phyloP scores from a whole-genome alignment of 2,329 filamentous ascomycete species.

The Alternaria incomplexa region DNA sequence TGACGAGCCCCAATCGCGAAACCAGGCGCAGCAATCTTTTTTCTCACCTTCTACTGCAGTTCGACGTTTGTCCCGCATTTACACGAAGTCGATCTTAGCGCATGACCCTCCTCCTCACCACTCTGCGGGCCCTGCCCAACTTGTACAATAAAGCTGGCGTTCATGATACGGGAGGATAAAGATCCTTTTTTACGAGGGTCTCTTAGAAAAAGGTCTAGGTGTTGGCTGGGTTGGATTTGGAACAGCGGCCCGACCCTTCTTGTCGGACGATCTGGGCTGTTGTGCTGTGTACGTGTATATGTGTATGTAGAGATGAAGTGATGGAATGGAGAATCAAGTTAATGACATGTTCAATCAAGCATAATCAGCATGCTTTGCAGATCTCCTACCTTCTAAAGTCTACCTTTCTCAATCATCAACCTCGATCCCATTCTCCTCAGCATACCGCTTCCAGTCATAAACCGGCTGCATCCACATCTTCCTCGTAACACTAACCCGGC shows the following conservation, averaged over 20 bases:
- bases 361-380: no score
- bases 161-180: constrained; percentile 4
- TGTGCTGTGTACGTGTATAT: constrained; percentile 4
- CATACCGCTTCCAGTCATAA: no score
- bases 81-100: constrained; percentile 17
- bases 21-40: not conserved
- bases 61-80: constrained; percentile 18
- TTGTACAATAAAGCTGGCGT: constrained; percentile 27
- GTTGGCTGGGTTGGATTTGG: constrained; percentile 4
- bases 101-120: constrained; percentile 16
- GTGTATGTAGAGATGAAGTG: constrained; percentile 6
- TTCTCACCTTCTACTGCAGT: constrained; percentile 10
- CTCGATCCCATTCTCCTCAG: no score
- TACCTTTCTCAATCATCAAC: no score
- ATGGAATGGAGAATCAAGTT: constrained; percentile 5
- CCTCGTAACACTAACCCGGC: no score
- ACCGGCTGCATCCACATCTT: no score
- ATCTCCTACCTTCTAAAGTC: no score
- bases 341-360: constrained; percentile 5
- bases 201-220: constrained; percentile 1
- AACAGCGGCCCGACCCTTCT: not conserved
- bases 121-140: constrained; percentile 19
- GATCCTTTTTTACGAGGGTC: not conserved
- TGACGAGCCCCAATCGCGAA: not conserved
- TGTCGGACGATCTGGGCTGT: not conserved